Conservation (phyloP, 1,284 basidiomycete genomes). For the Ustilago curta region DNA sequence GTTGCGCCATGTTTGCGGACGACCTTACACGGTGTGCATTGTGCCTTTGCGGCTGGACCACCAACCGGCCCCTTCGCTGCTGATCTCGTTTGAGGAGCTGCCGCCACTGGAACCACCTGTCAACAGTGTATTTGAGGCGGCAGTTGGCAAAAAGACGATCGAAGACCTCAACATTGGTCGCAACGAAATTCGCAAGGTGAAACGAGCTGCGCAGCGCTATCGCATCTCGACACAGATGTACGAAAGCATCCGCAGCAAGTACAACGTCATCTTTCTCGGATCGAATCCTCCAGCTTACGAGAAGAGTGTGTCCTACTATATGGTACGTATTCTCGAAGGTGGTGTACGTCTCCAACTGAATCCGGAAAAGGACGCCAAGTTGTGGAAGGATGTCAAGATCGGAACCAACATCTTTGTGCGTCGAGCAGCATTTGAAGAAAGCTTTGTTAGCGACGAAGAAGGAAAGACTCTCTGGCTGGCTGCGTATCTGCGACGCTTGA, state of each 20-base stretch:
- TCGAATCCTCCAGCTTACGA: slow-evolving; percentile 26
- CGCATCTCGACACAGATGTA: slow-evolving; percentile 15
- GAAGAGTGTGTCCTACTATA: slow-evolving; percentile 23
- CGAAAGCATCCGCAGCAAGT: slow-evolving; percentile 31
- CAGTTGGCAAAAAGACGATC: slow-evolving; percentile 16
- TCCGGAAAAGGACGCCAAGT: slow-evolving; percentile 21
- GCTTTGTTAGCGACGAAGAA: slow-evolving; percentile 1
- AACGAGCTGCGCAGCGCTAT: slow-evolving; percentile 30
- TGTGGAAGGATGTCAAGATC: slow-evolving; percentile 20
- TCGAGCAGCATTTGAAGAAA: slow-evolving; percentile 21
- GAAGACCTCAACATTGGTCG: slow-evolving; percentile 23
- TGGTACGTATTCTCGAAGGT: slow-evolving; percentile 43
- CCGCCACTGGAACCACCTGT: slow-evolving; percentile 13
- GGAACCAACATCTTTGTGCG: slow-evolving; percentile 37
- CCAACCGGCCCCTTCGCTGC: slow-evolving; percentile 12
- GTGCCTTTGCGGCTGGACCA: slow-evolving; percentile 34
- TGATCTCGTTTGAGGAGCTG: slow-evolving; percentile 7
- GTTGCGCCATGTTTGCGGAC: slow-evolving; percentile 9
- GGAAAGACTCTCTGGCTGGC: slow-evolving; percentile 11
- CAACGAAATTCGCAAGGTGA: slow-evolving; percentile 28
- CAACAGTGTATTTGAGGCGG: slow-evolving; percentile 16
- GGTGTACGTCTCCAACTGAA: slow-evolving; percentile 19
- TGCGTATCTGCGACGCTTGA: slow-evolving; percentile 33
- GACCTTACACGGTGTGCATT: slow-evolving; percentile 18
- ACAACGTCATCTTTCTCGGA: slow-evolving; percentile 44